These are phyloP conservation scores for Boletellus deceptivus DNA, from an alignment of 1,284 basidiomycete genomes.

Conservation along the genomic window DNA sequence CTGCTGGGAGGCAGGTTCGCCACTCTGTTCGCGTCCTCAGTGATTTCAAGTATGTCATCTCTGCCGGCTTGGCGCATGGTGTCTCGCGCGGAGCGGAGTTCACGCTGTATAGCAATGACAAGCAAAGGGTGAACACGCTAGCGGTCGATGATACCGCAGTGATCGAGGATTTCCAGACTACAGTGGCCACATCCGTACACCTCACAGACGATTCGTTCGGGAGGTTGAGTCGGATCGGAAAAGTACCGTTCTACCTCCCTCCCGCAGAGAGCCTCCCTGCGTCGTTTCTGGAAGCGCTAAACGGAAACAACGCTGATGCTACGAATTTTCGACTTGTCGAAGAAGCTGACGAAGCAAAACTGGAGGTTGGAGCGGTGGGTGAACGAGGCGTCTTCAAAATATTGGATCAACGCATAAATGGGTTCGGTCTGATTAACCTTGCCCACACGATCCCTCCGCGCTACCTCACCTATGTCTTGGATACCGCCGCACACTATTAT, in stretches of 20 bases:
- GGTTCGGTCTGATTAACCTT: slow-evolving; percentile 9
- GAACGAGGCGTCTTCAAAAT: slow-evolving; percentile 6
- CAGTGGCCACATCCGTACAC: neutral
- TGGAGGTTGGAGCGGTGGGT: slow-evolving; percentile 8
- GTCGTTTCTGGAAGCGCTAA: slow-evolving; percentile 2
- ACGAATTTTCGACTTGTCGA: slow-evolving; percentile 3
- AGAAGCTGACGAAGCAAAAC: slow-evolving; percentile 2
- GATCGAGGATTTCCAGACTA: slow-evolving; percentile 19
- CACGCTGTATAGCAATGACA: slow-evolving; percentile 11
- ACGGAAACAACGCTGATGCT: neutral
- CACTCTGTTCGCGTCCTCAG: neutral
- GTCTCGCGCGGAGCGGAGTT: slow-evolving; percentile 11
- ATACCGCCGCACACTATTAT: slow-evolving; percentile 18
- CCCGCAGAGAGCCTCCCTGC: neutral
- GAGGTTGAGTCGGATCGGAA: slow-evolving; percentile 14
- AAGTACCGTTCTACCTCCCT: slow-evolving; percentile 8
- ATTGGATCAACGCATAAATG: slow-evolving; percentile 12
- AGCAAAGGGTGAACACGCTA: neutral
- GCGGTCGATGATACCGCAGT: slow-evolving; percentile 4
- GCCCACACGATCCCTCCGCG: neutral
- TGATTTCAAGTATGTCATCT: slow-evolving; percentile 8
- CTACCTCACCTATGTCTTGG: slow-evolving; percentile 2
- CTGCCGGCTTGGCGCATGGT: slow-evolving; percentile 21
- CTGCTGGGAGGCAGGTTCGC: slow-evolving; percentile 2
- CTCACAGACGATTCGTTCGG: slow-evolving; percentile 2